A percentile compares a stretch with the other conserved stretches of the same genome.
Evolutionary conservation across 768 basidiomycete genomes (phyloP).

Genomic region (Calocybe gangraenosa): DNA sequence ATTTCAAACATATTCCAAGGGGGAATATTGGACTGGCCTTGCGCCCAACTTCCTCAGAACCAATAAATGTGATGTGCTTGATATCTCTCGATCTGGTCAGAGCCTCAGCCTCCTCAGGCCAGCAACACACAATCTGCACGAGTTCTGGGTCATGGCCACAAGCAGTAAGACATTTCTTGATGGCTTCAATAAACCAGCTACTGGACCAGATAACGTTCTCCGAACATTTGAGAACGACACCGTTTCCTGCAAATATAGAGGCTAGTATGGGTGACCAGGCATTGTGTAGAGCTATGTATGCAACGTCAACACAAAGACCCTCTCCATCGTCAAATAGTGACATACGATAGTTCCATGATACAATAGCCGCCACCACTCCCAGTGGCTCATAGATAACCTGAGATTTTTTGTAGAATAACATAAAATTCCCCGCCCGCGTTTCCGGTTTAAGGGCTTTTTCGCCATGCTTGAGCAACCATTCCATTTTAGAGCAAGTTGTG

Average conservation of each 20-base stretch:
- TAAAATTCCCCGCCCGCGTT: constrained; percentile 57
- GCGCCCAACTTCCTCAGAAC: constrained; percentile 74
- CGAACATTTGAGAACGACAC: constrained; percentile 86
- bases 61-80: constrained; percentile 94
- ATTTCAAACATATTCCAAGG: too few relatives aligned
- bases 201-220: constrained; percentile 93
- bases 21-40: constrained; percentile 41
- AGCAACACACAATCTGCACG: constrained; percentile 90
- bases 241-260: constrained; percentile 87
- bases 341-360: constrained; percentile 93
- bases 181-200: constrained; percentile 74
- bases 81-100: constrained; percentile 77
- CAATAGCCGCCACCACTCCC: constrained; percentile 88
- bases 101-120: constrained; percentile 80
- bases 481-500: constrained; percentile 91
- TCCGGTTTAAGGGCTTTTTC: constrained; percentile 75
- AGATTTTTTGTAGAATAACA: constrained; percentile 74
- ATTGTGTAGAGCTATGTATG: constrained; percentile 76
- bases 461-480: constrained; percentile 87
- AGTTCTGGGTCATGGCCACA: constrained; percentile 84
- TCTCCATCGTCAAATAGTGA: constrained; percentile 7
- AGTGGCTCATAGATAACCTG: constrained; percentile 85
- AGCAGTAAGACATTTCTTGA: constrained; percentile 68
- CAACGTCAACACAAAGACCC: neutral
- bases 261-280: constrained; percentile 92